Evolutionary conservation across 2,329 filamentous ascomycete genomes (phyloP), one percentile per base, ranked within the genome.

Genomic region (Xylaria sp.): DNA sequence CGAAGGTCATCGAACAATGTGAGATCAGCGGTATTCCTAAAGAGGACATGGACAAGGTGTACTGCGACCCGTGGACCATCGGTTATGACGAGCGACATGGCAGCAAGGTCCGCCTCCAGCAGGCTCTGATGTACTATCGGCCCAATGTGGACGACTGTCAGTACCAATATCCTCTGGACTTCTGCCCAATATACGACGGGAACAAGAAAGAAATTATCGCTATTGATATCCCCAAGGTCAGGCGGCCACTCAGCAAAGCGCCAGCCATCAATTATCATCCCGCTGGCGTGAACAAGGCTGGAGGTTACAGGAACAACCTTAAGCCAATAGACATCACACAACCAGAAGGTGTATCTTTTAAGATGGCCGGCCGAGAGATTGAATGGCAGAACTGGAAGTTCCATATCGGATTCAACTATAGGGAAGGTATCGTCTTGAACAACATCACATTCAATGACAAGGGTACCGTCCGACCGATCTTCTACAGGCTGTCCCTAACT

Each of bases 41-140:
- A 58, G 84, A 90, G 68, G 91, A 96, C 63, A 97, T 97, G 93
- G 81, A 95, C 81, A 97, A 97, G 78, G 91, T 97, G 48, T 97
- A 96, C 80, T 96, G 93, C 76, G 93, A 97, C 74, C 92, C 92
- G 10, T 97, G 93, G 93, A 96, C 93, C 0, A 96, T 97, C 76
- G 93, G 93, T 49, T 96, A 92, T 73, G 93, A 97, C 70, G 91
- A 96, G 79, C 89, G 93, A 44, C 95, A 93, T 71, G 93, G 93
- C 64, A 94, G 80, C 74, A 81, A 81, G 43, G 82, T 92, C 43
- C 88, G 93, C 56, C 85, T 97, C 3, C 93, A 97, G 78, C 93
- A 97, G 78, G 93, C 92, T 1, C 81, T 97, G 56, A 96, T 97
- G 92, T 97, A 97, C 81, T 97, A 96, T 77, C 88, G 93, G 15